A percentile compares a stretch with the other conserved stretches of the same genome.
Conservation (phyloP, 225 moss, liverwort and hornwort genomes). For the Climacium dendroides region DNA sequence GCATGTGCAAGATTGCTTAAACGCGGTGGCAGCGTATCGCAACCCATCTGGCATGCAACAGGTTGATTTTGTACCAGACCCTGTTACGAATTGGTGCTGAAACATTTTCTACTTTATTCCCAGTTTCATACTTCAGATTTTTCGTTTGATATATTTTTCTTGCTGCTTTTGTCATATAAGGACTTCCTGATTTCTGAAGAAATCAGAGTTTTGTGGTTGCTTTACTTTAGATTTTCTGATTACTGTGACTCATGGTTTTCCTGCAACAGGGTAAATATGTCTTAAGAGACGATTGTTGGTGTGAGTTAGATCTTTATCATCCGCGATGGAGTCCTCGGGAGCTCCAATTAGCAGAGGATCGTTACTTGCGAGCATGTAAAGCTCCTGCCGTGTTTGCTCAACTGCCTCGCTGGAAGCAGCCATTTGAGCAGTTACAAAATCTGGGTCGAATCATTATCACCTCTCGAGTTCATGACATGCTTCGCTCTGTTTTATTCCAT, state of each 20-base stretch:
- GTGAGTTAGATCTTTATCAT: conserved; percentile 94
- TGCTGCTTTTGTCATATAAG: neutral
- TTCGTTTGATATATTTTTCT: neutral
- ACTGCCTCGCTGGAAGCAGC: conserved; percentile 73
- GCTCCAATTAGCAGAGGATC: conserved; percentile 89
- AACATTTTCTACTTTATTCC: neutral
- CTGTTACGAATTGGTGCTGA: neutral
- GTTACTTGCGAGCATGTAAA: conserved; percentile 73
- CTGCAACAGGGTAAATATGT: conserved; percentile 71
- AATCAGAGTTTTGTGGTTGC: neutral
- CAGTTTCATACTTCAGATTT: neutral
- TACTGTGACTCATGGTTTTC: neutral
- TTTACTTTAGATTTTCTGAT: neutral
- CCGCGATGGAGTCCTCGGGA: conserved; percentile 90
- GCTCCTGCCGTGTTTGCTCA: conserved; percentile 73
- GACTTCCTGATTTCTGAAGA: neutral
- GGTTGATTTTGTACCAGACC: conserved; percentile 23
- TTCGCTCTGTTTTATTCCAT: conserved; percentile 78
- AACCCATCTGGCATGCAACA: conserved; percentile 94
- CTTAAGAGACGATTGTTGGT: conserved; percentile 74
- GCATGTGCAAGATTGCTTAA: conserved; percentile 69
- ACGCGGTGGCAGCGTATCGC: conserved; percentile 67
- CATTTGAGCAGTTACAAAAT: conserved; percentile 48
- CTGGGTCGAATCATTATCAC: conserved; percentile 61
- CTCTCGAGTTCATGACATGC: conserved; percentile 64